Evolutionary conservation across 129 eudicot genomes (phyloP), one percentile per base, ranked within the genome.

Genomic region (Apium graveolens): DNA sequence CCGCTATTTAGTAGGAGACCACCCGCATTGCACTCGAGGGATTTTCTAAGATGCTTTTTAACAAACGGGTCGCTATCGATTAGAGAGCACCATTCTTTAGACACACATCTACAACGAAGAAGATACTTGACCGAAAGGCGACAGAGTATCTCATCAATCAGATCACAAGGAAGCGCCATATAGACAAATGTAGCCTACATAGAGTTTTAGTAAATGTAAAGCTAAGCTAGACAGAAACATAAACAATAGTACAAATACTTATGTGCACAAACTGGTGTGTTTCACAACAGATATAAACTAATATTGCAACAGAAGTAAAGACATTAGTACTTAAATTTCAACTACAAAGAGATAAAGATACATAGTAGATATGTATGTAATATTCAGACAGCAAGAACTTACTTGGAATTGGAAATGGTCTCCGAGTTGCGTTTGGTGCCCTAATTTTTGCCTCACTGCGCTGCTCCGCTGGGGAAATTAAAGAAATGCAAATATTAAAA

Each of bases 71-170:
- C 27, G 32, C 43, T 43, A 16, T 78, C 63, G 41, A 78, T 78
- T 0, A 78, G 62, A 10, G 75, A 34, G 46, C 81, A 29, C 81
- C 81, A 78, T 16, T 34, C 34, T 44, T 76, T 76, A 1, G 79
- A 76, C 8, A 53, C 79, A 0, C 44, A 76, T n/a, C 70, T 13
- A 66, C n/a, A 31, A 5, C 68, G 68, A 11, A 75, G 29, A 3
- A 71, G 75, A 8, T 12, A 1, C 75, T 71, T 71, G 16, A 71
- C 75, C 0, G 75, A 14, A 7, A 71, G 75, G 7, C 75, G 46
- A 18, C 17, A 38, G 0, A 71, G 29, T 11, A 71, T 21, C 12
- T 71, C 29, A 37, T 24, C 74, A 21, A 71, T 37, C 1, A 71
- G 31, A 24, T 57, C 65, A 57, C 31, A 57, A n/a, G 65, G 65